Conservation (phyloP, 805 yeast genomes). For the Yarrowia divulgata region DNA sequence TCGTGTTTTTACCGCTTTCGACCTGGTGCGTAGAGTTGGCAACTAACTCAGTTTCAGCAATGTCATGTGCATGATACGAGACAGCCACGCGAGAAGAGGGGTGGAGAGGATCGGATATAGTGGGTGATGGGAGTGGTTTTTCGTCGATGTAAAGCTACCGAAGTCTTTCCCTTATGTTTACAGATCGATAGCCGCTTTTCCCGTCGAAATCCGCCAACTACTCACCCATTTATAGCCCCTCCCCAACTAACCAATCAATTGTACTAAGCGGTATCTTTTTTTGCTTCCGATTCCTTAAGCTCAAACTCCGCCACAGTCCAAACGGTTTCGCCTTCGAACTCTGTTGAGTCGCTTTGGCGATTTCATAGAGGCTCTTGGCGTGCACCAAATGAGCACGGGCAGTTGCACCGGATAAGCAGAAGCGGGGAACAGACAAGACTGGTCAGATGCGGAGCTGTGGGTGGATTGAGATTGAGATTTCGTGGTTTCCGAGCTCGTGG, state of each 20-base stretch:
- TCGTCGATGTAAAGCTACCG: too few relatives aligned
- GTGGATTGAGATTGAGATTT: too few relatives aligned
- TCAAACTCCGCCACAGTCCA: not conserved
- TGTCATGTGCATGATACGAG: constrained; percentile 23
- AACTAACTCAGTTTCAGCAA: constrained; percentile 7
- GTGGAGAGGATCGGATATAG: not conserved
- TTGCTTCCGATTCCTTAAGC: constrained; percentile 14
- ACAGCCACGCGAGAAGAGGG: not conserved
- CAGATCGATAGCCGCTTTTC: not conserved
- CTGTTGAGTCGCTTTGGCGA: not conserved
- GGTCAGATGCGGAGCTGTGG: not conserved
- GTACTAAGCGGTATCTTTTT: constrained; percentile 6
- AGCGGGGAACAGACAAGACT: not conserved
- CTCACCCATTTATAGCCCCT: not conserved
- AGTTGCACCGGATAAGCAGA: not conserved
- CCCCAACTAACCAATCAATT: not conserved
- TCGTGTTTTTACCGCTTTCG: constrained; percentile 15
- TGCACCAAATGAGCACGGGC: constrained; percentile 32
- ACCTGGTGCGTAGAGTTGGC: constrained; percentile 8
- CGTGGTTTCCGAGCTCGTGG: too few relatives aligned
- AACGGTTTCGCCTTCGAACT: constrained; percentile 4
- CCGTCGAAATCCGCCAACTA: not conserved
- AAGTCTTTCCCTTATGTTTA: too few relatives aligned
- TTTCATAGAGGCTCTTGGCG: constrained; percentile 29
- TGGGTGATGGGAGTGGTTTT: too few relatives aligned